Evolutionary conservation across 2,329 filamentous ascomycete genomes (phyloP), one percentile per base, ranked within the genome.

Genomic region (Xylariaceae sp.): DNA sequence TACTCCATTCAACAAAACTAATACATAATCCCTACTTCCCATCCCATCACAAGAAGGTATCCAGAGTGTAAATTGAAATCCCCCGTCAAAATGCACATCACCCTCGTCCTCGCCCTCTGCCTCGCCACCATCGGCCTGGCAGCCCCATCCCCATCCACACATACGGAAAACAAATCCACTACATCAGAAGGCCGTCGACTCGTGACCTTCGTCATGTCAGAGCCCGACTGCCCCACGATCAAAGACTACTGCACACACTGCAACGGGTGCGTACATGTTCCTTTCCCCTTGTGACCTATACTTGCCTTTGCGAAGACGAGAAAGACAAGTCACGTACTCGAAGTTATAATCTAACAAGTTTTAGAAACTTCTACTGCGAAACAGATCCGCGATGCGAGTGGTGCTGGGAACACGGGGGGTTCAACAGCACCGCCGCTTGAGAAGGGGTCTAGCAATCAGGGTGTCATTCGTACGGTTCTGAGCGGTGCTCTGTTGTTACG

Each of bases 371-470:
- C 64, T 53, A 68, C 47, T 71, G 69, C 59, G 57, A 67, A 57
- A 67, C 66, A 2, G 56, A 70, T 50, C 64, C 66, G n/a, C 53
- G 51, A 2, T 71, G 69, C 58, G 69, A 71, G 56, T 71, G 69
- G 68, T 71, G 69, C 57, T 63, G 57, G 42, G 57, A 56, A 3
- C 52, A 69, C 45, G 39, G 64, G 53, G 44, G 55, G n/a, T 69
- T 65, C 48, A 52, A 50, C 6, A 42, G 34, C 54, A 58, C 48
- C 49, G 10, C 15, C 5, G 10, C 15, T 3, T 42, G n/a, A 44
- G 11, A 15, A 2, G 30, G 11, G 2, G 48, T 30, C 23, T 30
- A 30, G 23, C 23, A 30, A 5, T 30, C 4, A 30, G 23, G 23
- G 5, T 47, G 7, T 17, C 44, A n/a, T 15, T n/a, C 11, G 5